Percentiles rank a stretch among this genome's conserved stretches.
Evolutionary conservation across 495 filamentous ascomycete genomes (phyloP).

Genomic region (Apodospora peruviana): DNA sequence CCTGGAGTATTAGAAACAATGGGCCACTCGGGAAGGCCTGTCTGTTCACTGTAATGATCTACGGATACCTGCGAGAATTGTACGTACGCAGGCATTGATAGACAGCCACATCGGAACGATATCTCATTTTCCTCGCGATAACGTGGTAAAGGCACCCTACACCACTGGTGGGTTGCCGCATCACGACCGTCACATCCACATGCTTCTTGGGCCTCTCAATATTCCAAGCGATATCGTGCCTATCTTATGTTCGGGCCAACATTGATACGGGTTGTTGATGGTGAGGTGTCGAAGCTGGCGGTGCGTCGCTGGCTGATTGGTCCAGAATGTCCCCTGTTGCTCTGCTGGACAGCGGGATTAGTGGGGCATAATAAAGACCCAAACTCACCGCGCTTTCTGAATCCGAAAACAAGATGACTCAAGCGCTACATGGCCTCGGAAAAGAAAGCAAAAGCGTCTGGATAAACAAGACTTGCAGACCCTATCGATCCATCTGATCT

Average conservation of each 20-base stretch:
- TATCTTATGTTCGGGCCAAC: slow-evolving; percentile 1
- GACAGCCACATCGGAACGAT: too few species aligned
- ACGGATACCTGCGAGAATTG: slow-evolving; percentile 1
- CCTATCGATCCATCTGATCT: not conserved
- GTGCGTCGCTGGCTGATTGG: slow-evolving; percentile 11
- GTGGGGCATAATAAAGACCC: not conserved
- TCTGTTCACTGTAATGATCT: not conserved
- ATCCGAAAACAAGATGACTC: not conserved
- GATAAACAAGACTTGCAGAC: not conserved
- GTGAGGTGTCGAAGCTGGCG: slow-evolving; percentile 2
- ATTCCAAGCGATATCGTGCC: too few species aligned
- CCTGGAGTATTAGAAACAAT: not conserved
- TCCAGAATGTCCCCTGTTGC: slow-evolving; percentile 1
- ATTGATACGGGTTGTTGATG: slow-evolving; percentile 4
- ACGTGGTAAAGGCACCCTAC: too few species aligned
- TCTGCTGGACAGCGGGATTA: slow-evolving; percentile 3
- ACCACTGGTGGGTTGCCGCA: too few species aligned
- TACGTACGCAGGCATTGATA: too few species aligned
- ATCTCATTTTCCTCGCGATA: too few species aligned
- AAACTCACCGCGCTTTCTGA: not conserved
- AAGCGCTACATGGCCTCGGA: too few species aligned
- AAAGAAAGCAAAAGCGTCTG: too few species aligned
- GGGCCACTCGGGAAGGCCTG: not conserved
- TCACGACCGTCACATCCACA: too few species aligned
- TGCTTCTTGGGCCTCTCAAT: too few species aligned